Percentiles rank a stretch among this genome's conserved stretches.
phyloP scores from a whole-genome alignment of 495 filamentous ascomycete species.

The Sabuloglossum arenarium region DNA sequence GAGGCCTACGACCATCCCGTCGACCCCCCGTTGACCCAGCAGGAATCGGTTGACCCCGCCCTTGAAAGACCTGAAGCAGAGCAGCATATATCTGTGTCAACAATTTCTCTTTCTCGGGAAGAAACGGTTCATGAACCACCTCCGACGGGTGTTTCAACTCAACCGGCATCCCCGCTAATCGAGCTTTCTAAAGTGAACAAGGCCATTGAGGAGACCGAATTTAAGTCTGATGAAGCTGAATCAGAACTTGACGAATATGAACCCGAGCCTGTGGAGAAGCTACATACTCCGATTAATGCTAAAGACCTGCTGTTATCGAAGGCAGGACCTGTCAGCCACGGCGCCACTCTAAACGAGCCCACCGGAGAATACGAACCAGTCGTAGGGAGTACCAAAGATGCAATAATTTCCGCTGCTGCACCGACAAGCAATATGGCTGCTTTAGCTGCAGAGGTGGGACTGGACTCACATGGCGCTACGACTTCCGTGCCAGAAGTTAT shows the following conservation, averaged over 20 bases:
- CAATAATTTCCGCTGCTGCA: neutral
- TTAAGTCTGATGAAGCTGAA: neutral
- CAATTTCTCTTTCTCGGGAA: neutral
- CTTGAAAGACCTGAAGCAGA: neutral
- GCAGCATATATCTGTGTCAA: neutral
- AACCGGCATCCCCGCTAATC: neutral
- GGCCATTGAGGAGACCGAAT: neutral
- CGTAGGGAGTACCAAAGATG: neutral
- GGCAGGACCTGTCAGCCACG: neutral
- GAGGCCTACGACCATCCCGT: too few species aligned
- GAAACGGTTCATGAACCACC: neutral
- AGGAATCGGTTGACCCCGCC: neutral
- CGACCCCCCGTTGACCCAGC: too few species aligned
- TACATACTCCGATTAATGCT: neutral
- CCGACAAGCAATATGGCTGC: neutral
- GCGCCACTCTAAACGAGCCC: neutral
- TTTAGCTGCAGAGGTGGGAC: neutral
- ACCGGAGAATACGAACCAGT: neutral
- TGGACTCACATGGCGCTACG: neutral
- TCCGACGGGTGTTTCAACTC: neutral
- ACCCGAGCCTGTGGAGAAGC: neutral
- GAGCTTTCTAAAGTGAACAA: neutral
- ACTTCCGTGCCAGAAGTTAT: neutral
- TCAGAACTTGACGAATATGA: too few species aligned
- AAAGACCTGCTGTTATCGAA: neutral